Base-by-base conservation (phyloP, 495 filamentous ascomycete genomes). In the Schizothecium vesticola region DNA sequence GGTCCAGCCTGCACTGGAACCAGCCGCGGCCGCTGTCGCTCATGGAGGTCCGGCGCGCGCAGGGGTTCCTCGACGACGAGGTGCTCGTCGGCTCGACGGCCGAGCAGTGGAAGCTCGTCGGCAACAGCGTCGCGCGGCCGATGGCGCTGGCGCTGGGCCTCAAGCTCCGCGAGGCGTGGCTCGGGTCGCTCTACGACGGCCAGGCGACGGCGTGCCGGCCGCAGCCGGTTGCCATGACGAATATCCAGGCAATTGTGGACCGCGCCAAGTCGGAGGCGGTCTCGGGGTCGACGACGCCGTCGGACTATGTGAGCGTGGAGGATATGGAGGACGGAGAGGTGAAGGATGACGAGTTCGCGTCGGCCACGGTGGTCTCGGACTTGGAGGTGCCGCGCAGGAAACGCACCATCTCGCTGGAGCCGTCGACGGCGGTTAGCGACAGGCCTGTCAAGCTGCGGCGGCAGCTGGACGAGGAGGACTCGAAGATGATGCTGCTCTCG, bases 111-210 rank as follows among this genome's bases (percentile, higher is more conserved):
- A 86, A 82, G 65, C 83, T 90, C 51, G 79, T 92, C 16, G 91
- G 90, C 0, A 93, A 94, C 73, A 87, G 86, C 61, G 91, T 93
- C 3, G 84, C 87, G n/a, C 83, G 89, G 24, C 80, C 81, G 6
- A 85, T 90, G 21, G 82, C 89, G 8, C 65, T 90, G 24, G 88
- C 86, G 19, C 72, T 90, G 56, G 90, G 90, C 1, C 68, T 91
- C 7, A 72, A 81, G 43, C 76, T 92, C 3, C 77, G 89, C 22
- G 82, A 88, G 67, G 88, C 90, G 0, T 90, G 80, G 80, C 67
- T 75, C 9, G 77, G 74, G 0, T 76, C 75, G 2, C 61, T 81
- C 11, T 70, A 69, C 25, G 79, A 79, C 61, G 72, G 71, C 33
- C 33, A 9, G 51, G 60, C 13, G 8, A 3, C 22, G 13, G 43